phyloP scores from a whole-genome alignment of 768 basidiomycete species.

The Calocybe cyanea region DNA sequence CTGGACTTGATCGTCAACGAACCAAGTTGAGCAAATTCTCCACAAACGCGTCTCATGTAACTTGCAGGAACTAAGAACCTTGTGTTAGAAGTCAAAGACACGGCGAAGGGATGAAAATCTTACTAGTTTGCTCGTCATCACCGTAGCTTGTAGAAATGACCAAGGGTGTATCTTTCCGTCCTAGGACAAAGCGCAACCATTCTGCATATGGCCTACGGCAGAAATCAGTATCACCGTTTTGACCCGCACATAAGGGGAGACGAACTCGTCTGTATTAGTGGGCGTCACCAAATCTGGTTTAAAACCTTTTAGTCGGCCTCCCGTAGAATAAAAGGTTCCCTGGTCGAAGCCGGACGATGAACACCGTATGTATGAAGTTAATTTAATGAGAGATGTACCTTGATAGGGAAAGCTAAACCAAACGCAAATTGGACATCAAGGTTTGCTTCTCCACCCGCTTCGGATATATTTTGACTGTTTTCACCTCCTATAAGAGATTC shows the following conservation, averaged over 20 bases:
- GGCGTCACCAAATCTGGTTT: slow-evolving; percentile 40
- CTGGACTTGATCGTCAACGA: too few relatives aligned
- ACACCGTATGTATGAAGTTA: background rate
- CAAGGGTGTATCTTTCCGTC: slow-evolving; percentile 44
- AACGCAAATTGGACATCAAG: slow-evolving; percentile 67
- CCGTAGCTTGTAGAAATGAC: slow-evolving; percentile 72
- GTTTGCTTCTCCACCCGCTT: slow-evolving; percentile 62
- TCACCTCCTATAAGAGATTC: slow-evolving; percentile 40
- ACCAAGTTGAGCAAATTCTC: slow-evolving; percentile 63
- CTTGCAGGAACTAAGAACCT: slow-evolving; percentile 45
- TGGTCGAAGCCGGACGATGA: slow-evolving; percentile 19
- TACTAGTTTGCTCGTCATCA: slow-evolving; percentile 70
- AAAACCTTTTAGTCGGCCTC: slow-evolving; percentile 58
- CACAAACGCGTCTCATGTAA: slow-evolving; percentile 58
- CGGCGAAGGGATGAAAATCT: background rate
- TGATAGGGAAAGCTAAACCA: slow-evolving; percentile 61
- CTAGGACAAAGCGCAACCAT: slow-evolving; percentile 62
- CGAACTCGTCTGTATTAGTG: slow-evolving; percentile 35
- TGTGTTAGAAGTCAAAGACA: background rate
- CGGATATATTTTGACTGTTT: slow-evolving; percentile 51
- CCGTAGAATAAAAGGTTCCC: slow-evolving; percentile 64
- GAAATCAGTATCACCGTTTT: background rate
- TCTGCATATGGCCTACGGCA: slow-evolving; percentile 26
- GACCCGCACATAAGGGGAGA: background rate
- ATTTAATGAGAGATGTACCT: slow-evolving; percentile 19